These are phyloP conservation scores for Mortierella sp. DNA, from an alignment of 371 early-diverging fungal species.

Conservation along the genomic window DNA sequence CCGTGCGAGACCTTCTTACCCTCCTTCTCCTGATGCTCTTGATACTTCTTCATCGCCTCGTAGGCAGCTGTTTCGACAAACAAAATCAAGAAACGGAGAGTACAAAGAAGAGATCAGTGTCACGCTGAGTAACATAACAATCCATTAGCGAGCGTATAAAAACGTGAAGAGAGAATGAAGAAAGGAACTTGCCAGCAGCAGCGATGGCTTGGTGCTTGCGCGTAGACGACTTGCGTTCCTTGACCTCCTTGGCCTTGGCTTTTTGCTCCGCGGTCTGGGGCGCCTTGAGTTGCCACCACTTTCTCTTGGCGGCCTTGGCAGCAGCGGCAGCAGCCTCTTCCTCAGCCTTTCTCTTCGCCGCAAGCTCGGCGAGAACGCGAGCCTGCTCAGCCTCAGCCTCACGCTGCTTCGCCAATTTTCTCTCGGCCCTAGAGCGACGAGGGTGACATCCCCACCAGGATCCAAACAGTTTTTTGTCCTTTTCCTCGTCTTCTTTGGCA, in stretches of 20 bases:
- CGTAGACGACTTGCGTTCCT: constrained; percentile 32
- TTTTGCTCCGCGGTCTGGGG: constrained; percentile 14
- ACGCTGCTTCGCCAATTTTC: constrained; percentile 34
- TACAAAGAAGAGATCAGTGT: background rate
- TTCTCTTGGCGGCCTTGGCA: constrained; percentile 25
- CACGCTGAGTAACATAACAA: too few relatives aligned
- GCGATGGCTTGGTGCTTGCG: constrained; percentile 45
- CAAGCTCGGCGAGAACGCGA: constrained; percentile 30
- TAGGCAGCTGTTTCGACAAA: constrained; percentile 28
- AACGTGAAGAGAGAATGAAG: too few relatives aligned
- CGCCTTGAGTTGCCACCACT: constrained; percentile 35
- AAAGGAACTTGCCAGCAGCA: constrained; percentile 32
- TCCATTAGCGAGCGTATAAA: background rate
- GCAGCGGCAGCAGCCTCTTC: constrained; percentile 24
- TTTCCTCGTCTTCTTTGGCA: constrained; percentile 21
- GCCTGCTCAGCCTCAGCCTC: constrained; percentile 38
- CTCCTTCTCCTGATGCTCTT: constrained; percentile 13
- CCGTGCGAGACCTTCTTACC: constrained; percentile 50
- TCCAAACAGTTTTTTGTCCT: constrained; percentile 45
- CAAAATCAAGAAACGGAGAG: background rate
- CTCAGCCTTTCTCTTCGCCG: constrained; percentile 31
- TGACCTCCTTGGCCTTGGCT: constrained; percentile 28
- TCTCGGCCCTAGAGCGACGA: constrained; percentile 39
- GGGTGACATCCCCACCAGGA: constrained; percentile 51
- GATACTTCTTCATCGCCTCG: constrained; percentile 47